Evolutionary conservation across 257 asterid genomes (phyloP), one percentile per base, ranked within the genome.

Genomic region (Petunia secreta): DNA sequence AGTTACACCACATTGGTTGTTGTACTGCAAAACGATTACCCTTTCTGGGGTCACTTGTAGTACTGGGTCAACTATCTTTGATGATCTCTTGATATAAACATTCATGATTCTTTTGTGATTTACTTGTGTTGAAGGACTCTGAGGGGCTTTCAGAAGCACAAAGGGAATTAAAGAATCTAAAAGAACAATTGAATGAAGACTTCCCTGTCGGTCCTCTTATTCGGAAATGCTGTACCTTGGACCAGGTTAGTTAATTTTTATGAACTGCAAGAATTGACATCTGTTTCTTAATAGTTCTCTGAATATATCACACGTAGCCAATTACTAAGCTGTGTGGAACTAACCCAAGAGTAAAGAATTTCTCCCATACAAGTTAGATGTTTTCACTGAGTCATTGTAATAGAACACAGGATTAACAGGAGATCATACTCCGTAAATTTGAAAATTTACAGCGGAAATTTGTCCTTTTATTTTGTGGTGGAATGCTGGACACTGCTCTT

Each of bases 141-240:
- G 97, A 96, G 86, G 97, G 97, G 57, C 92, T 92, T 43, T 92
- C 93, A 46, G 95, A 92, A 84, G 89, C 93, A 79, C 98, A 92
- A 74, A 88, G 91, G 81, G 96, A 94, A 63, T 80, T 96, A 80
- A 90, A 90, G 86, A 79, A 83, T 87, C 87, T 94, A 85, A 92
- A 94, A 89, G 99, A 94, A 79, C 89, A 94, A 44, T 80, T 95
- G 88, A 90, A 80, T 81, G 97, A 89, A 79, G 97, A 91, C 84
- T 92, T 89, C 78, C 99, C 98, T 80, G 99, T 86, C 67, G 99
- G 99, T 75, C 96, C 97, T 82, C 88, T 96, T 36, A 90, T 94
- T 83, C 91, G 86, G 83, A 94, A 94, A 79, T 94, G 98, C 83
- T 91, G 92, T 89, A 94, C 99, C 14, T 79, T 96, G 89, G 99